Percentiles rank a stretch among this genome's conserved stretches.
Conservation (phyloP, 2,329 filamentous ascomycete genomes). For the Fusarium acutatum region DNA sequence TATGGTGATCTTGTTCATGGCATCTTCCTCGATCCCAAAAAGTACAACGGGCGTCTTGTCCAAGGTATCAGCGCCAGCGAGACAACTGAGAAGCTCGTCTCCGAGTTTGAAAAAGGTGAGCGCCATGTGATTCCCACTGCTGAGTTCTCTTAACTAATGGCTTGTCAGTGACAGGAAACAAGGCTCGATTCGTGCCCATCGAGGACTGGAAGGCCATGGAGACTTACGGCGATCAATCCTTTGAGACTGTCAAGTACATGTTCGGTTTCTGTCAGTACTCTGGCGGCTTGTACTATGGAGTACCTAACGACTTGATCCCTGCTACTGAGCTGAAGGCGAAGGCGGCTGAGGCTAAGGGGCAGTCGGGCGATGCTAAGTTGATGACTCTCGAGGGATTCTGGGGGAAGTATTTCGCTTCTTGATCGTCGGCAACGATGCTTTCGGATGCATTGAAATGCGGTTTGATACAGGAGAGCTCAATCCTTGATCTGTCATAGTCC, state of each 20-base stretch:
- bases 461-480: neutral
- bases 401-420: conserved; percentile 35
- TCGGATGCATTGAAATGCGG: no score
- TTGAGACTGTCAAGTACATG: conserved; percentile 50
- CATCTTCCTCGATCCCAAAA: conserved; percentile 50
- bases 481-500: neutral
- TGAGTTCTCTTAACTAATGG: neutral
- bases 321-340: conserved; percentile 43
- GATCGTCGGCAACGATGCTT: neutral
- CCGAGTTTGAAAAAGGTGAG: conserved; percentile 46
- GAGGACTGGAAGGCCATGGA: conserved; percentile 46
- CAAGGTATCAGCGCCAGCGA: conserved; percentile 50
- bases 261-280: conserved; percentile 49
- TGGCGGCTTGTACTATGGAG: conserved; percentile 45
- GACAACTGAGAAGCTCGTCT: conserved; percentile 42
- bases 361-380: conserved; percentile 30
- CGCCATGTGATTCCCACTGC: neutral
- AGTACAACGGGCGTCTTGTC: conserved; percentile 48
- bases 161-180: conserved; percentile 43
- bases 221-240: conserved; percentile 43
- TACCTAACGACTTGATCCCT: conserved; percentile 38
- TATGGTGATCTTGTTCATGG: conserved; percentile 58
- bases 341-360: conserved; percentile 40
- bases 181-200: conserved; percentile 43
- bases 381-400: conserved; percentile 40